Conservation (phyloP, 192 early-diverging fungal genomes). For the Backusella psychrophila region DNA sequence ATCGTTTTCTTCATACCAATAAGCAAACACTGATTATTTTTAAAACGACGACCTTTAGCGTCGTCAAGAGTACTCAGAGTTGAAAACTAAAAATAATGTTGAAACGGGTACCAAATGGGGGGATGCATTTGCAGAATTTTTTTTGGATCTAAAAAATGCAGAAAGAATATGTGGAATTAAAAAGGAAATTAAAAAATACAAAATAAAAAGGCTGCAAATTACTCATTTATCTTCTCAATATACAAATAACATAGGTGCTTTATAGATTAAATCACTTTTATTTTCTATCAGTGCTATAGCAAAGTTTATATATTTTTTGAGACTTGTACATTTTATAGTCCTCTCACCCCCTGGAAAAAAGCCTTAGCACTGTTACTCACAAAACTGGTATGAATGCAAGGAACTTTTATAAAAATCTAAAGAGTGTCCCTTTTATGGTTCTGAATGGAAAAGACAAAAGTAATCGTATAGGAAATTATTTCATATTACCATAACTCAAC, state of each 20-base stretch:
- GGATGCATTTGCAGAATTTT: not conserved
- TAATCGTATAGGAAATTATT: not conserved
- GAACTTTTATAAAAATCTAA: not conserved
- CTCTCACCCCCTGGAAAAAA: no score
- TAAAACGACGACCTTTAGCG: not conserved
- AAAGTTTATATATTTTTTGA: not conserved
- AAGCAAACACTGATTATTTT: not conserved
- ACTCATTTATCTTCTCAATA: not conserved
- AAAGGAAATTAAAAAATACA: not conserved
- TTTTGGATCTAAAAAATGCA: not conserved
- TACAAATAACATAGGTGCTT: not conserved
- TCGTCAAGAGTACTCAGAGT: not conserved
- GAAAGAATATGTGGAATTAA: not conserved
- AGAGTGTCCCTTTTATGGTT: not conserved
- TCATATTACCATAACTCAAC: not conserved
- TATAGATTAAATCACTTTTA: not conserved
- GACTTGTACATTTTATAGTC: no score
- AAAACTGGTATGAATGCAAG: not conserved
- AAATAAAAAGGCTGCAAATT: not conserved
- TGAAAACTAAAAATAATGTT: not conserved
- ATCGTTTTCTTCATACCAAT: not conserved
- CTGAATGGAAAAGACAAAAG: not conserved
- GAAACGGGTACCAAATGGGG: not conserved
- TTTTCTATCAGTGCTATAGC: no score
- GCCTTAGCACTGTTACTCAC: no score